Base-by-base conservation (phyloP, 2,329 filamentous ascomycete species). In the Cladophialophora carrionii region DNA sequence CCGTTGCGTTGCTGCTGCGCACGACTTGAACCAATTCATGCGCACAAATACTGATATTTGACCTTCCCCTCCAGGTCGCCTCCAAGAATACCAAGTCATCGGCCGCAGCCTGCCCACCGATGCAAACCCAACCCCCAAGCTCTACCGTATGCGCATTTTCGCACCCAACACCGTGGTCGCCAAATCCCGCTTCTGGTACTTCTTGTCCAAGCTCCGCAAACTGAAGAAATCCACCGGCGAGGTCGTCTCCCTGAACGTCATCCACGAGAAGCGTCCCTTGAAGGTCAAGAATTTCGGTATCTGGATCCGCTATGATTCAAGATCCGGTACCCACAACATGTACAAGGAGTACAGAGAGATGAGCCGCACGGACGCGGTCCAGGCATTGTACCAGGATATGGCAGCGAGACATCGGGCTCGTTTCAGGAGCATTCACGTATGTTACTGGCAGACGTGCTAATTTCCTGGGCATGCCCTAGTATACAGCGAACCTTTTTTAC, bases 291-390 rank as follows among this genome's bases (percentile, higher is more conserved):
- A 97, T 91, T 98, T 99, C 82, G 95, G 95, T 82, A 89, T 99
- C 88, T 99, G 96, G 96, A 90, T 99, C 85, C 93, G 96, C 81
- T 99, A 99, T 87, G 94, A 99, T 86, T 99, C 96, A 71, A 94
- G 95, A 83, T 98, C 95, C 77, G 95, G 95, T 77, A 99, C 95
- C 78, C 95, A 99, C 92, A 99, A 99, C 90, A 99, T 99, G 95
- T 99, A 99, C 92, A 98, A 98, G 90, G 95, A 99, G 90, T 98
- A 97, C 90, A 91, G 95, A 81, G 95, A 98, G 88, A 91, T 98
- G 88, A 94, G 91, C 80, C 88, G 95, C 83, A 91, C 90, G 78
- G 94, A 95, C 75, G 95, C 95, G 74, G 94, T 98, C 78, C 91
- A 98, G 84, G 84, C 94, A 75, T 88, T 99, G 80, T 99, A 99